Percentiles rank a stretch among this genome's conserved stretches.
Conservation (phyloP, 179 eudicot genomes). For the Spergularia azorica region DNA sequence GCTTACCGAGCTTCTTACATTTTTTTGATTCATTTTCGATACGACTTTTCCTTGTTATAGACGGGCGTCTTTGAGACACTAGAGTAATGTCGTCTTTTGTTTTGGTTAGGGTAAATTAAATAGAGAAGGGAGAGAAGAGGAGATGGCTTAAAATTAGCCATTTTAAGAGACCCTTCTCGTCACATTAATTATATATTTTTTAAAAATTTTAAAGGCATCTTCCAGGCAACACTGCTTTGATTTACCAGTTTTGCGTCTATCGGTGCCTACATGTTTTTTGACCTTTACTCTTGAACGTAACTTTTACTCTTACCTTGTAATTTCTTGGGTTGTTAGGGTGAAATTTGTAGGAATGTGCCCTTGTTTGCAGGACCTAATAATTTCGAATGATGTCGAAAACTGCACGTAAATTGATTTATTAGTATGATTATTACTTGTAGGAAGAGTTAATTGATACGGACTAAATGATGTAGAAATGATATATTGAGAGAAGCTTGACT, state of each 20-base stretch:
- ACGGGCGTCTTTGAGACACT: background rate
- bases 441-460: too few species aligned
- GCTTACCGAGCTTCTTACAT: slow-evolving; percentile 66
- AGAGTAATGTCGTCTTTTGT: background rate
- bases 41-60: background rate
- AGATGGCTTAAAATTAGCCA: slow-evolving; percentile 38
- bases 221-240: slow-evolving; percentile 32
- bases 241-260: slow-evolving; percentile 31
- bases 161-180: slow-evolving; percentile 41
- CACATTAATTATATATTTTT: slow-evolving; percentile 11
- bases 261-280: slow-evolving; percentile 27
- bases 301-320: too few species aligned
- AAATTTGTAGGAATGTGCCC: too few species aligned
- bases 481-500: too few species aligned
- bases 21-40: background rate
- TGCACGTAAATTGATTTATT: background rate
- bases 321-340: too few species aligned
- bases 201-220: slow-evolving; percentile 12
- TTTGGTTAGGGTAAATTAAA: background rate
- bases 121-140: slow-evolving; percentile 46
- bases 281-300: background rate
- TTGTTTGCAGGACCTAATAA: too few species aligned
- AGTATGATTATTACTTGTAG: too few species aligned
- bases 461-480: too few species aligned
- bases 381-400: too few species aligned